Percentiles rank a stretch among this genome's conserved stretches.
Evolutionary conservation across 352 stramenopile genomes (phyloP).

Genomic region (Phytophthora vignae): DNA sequence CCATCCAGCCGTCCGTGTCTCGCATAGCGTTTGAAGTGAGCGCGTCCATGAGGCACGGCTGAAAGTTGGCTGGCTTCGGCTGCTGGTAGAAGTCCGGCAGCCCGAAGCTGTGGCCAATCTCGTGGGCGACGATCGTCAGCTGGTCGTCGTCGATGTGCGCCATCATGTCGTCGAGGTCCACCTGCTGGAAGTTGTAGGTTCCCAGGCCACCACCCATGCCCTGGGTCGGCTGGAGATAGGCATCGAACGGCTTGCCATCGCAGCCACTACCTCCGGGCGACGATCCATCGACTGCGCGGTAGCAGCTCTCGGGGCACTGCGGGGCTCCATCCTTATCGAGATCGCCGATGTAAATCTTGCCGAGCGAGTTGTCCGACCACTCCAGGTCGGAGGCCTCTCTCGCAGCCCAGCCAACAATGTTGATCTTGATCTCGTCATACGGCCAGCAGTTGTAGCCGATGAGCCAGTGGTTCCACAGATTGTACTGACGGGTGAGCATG

Average conservation of each 20-base stretch:
- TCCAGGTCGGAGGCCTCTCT: conserved; percentile 29
- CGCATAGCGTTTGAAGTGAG: conserved; percentile 17
- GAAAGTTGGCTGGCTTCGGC: conserved; percentile 20
- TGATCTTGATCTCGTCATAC: conserved; percentile 34
- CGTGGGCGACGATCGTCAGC: conserved; percentile 38
- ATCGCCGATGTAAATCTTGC: conserved; percentile 33
- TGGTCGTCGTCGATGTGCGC: conserved; percentile 24
- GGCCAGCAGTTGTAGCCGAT: conserved; percentile 37
- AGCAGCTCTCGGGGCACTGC: conserved; percentile 40
- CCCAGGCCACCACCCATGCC: conserved; percentile 29
- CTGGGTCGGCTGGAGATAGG: conserved; percentile 42
- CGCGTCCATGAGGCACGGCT: conserved; percentile 28
- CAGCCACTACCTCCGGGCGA: conserved; percentile 13
- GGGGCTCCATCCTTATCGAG: conserved; percentile 30
- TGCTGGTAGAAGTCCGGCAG: conserved; percentile 28
- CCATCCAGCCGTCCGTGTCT: conserved; percentile 35
- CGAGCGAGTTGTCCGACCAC: conserved; percentile 46
- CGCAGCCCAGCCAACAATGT: conserved; percentile 26
- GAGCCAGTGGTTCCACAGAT: conserved; percentile 36
- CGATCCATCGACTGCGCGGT: conserved; percentile 12
- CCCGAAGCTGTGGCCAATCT: conserved; percentile 41
- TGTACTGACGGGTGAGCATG: conserved; percentile 43
- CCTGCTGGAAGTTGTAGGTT: conserved; percentile 18
- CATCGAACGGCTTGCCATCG: conserved; percentile 44
- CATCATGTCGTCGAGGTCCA: conserved; percentile 43